Evolutionary conservation across 2,329 filamentous ascomycete species (phyloP).

Genomic region (Zymoseptoria brevis): DNA sequence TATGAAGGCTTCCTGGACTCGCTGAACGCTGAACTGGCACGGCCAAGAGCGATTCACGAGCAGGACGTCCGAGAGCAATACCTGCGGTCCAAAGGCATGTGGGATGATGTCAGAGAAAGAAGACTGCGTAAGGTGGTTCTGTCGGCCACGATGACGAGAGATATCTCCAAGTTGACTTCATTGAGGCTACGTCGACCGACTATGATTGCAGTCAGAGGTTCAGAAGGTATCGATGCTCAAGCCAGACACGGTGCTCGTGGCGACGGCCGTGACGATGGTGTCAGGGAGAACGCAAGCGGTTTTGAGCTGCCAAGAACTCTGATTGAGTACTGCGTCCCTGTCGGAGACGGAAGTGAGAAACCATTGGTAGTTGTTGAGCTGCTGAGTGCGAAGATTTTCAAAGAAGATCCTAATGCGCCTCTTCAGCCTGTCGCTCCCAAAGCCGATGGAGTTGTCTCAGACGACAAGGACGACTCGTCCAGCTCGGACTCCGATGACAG

Average conservation of each 20-base stretch:
- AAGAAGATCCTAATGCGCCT: neutral
- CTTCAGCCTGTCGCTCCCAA: neutral
- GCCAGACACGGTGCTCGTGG: slow-evolving; percentile 17
- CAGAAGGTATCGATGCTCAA: slow-evolving; percentile 27
- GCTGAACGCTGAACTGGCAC: slow-evolving; percentile 19
- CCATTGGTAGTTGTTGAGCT: slow-evolving; percentile 79
- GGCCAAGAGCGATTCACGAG: slow-evolving; percentile 13
- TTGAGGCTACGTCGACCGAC: slow-evolving; percentile 66
- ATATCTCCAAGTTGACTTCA: slow-evolving; percentile 69
- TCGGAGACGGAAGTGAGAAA: slow-evolving; percentile 46
- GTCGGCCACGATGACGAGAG: slow-evolving; percentile 85
- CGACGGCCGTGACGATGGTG: slow-evolving; percentile 16
- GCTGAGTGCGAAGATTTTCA: slow-evolving; percentile 49
- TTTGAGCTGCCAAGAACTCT: slow-evolving; percentile 51
- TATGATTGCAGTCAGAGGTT: slow-evolving; percentile 64
- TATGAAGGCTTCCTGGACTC: slow-evolving; percentile 25
- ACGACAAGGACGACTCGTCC: slow-evolving; percentile 6
- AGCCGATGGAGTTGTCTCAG: slow-evolving; percentile 7
- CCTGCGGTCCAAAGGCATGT: slow-evolving; percentile 21
- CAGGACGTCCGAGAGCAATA: slow-evolving; percentile 21
- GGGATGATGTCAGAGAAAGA: slow-evolving; percentile 34
- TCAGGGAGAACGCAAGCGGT: slow-evolving; percentile 26
- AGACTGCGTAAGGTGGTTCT: slow-evolving; percentile 71
- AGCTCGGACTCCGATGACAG: neutral
- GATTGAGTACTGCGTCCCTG: slow-evolving; percentile 42